Base-by-base conservation (phyloP, 768 basidiomycete genomes). In the Boletus reticuloceps region DNA sequence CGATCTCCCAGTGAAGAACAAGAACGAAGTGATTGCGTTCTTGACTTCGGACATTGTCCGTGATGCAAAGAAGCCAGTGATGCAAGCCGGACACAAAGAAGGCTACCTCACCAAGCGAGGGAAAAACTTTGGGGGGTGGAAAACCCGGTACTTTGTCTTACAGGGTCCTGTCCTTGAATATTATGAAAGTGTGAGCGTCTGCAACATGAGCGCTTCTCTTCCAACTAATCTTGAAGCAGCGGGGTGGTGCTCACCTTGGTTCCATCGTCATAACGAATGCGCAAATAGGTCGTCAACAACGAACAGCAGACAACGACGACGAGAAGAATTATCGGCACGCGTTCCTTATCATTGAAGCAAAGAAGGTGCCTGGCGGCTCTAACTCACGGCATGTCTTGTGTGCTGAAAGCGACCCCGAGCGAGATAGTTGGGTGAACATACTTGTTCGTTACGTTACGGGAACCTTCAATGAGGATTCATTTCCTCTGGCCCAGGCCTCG, bases 41-140 rank as follows among this genome's bases (percentile, higher is more conserved):
- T 83, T 98, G 62, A 94, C 89, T 29, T 90, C 91, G 7, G 95
- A 96, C 66, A 80, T 96, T 51, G 82, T 94, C 36, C 85, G 85
- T 34, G 86, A 87, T 59, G 76, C 86, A 43, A 83, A 82, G 68
- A 84, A 85, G 58, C 88, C 90, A 3, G 89, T 89, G 19, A 82
- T 83, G 75, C 88, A 89, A 66, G 79, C 79, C 2, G 90, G 90
- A 27, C 85, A 94, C 74, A 97, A 96, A 72, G 92, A 96, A 71
- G 96, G 95, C 16, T 96, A 96, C 69, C 76, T 97, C 36, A 98
- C 96, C 19, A 98, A 98, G 74, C 82, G 94, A 54, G 95, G 95
- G 20, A 94, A 98, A 77, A 97, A 93, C 66, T 98, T 98, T 73
- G 97, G 97, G 43, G 94, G 96, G 3, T 95, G 93, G 96, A 95